Percentiles rank a stretch among this genome's conserved stretches.
Conservation (phyloP, 805 yeast species). For the Teunomyces barrocoloradensis region DNA sequence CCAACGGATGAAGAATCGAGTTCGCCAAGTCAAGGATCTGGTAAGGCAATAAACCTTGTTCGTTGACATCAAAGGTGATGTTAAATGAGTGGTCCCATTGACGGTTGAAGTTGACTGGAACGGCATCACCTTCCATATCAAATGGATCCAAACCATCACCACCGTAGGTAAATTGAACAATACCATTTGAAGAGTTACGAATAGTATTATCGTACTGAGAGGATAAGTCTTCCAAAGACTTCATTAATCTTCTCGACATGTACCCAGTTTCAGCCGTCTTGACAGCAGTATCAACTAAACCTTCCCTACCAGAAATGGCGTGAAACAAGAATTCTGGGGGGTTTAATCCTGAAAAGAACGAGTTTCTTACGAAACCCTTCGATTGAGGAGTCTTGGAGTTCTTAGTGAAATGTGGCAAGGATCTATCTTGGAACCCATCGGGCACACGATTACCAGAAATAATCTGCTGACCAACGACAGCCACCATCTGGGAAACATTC, state of each 20-base stretch:
- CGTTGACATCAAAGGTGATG: slow-evolving; percentile 59
- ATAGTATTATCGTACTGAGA: slow-evolving; percentile 92
- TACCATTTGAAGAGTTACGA: slow-evolving; percentile 91
- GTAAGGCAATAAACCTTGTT: slow-evolving; percentile 63
- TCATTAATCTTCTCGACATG: slow-evolving; percentile 97
- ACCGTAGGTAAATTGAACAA: slow-evolving; percentile 96
- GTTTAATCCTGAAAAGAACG: slow-evolving; percentile 87
- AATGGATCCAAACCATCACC: slow-evolving; percentile 98
- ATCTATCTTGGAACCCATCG: slow-evolving; percentile 99
- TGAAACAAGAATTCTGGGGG: slow-evolving; percentile 98
- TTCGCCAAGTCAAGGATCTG: slow-evolving; percentile 59
- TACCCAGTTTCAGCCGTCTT: slow-evolving; percentile 99
- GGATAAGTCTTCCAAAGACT: slow-evolving; percentile 93
- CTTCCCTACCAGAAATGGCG: slow-evolving; percentile 99
- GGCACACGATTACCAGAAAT: slow-evolving; percentile 99
- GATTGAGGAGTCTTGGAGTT: slow-evolving; percentile 96
- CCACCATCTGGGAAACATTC: slow-evolving; percentile 99
- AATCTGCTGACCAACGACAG: slow-evolving; percentile 98
- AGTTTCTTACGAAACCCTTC: slow-evolving; percentile 95
- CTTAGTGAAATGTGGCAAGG: slow-evolving; percentile 94
- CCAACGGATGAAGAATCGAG: slow-evolving; percentile 58
- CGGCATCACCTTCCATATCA: slow-evolving; percentile 99
- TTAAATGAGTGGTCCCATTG: slow-evolving; percentile 92
- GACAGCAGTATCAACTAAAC: slow-evolving; percentile 98
- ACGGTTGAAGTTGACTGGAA: slow-evolving; percentile 88